phyloP scores from a whole-genome alignment of 1,284 basidiomycete species.

The Rhodotorula sp. region DNA sequence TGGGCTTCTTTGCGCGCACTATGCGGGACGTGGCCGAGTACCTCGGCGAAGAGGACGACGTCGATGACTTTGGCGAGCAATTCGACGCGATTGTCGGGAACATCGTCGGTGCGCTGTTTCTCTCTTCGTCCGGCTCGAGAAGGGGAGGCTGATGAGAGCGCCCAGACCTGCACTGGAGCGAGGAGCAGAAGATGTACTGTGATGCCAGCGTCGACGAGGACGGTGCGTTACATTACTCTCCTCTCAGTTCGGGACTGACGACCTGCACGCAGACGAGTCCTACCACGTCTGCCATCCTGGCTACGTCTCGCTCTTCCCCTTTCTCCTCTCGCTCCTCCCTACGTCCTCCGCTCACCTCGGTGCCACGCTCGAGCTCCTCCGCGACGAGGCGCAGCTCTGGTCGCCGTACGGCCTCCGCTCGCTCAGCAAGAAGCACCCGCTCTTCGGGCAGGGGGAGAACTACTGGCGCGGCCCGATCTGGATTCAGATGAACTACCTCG shows the following conservation, averaged over 20 bases:
- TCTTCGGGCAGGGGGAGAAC: slow-evolving; percentile 87
- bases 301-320: slow-evolving; percentile 89
- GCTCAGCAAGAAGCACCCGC: slow-evolving; percentile 76
- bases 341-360: slow-evolving; percentile 75
- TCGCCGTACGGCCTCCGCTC: slow-evolving; percentile 85
- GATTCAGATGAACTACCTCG: slow-evolving; percentile 94
- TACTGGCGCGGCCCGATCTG: slow-evolving; percentile 97
- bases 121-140: not conserved
- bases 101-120: slow-evolving; percentile 59
- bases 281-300: slow-evolving; percentile 86
- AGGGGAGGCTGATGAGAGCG: not conserved
- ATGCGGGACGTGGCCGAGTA: slow-evolving; percentile 83
- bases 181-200: slow-evolving; percentile 86
- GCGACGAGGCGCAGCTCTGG: slow-evolving; percentile 82
- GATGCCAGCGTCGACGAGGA: slow-evolving; percentile 81
- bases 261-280: slow-evolving; percentile 69
- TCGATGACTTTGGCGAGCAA: slow-evolving; percentile 69
- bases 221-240: slow-evolving; percentile 57
- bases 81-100: slow-evolving; percentile 79
- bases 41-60: slow-evolving; percentile 79
- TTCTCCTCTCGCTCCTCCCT: slow-evolving; percentile 76
- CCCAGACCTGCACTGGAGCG: slow-evolving; percentile 84
- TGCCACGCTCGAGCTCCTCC: slow-evolving; percentile 73
- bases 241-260: not conserved
- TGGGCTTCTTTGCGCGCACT: slow-evolving; percentile 87